Evolutionary conservation across 257 asterid species (phyloP).

Genomic region (Scutellaria minor): DNA sequence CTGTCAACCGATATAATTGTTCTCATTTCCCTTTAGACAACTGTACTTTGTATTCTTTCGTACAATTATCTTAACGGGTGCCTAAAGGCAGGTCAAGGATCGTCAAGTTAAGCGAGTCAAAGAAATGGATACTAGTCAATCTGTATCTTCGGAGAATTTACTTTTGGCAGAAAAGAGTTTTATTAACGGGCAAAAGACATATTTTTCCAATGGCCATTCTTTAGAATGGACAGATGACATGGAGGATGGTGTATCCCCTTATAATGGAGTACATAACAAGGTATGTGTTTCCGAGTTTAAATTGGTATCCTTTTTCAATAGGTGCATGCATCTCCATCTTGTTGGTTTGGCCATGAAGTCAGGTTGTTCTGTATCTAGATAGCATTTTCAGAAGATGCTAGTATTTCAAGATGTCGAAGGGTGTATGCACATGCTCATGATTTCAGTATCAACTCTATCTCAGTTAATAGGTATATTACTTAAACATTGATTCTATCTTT

Average conservation of each 20-base stretch:
- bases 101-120: slow-evolving; percentile 56
- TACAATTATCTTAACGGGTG: slow-evolving; percentile 40
- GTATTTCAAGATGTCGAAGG: slow-evolving; percentile 64
- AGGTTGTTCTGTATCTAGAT: slow-evolving; percentile 45
- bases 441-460: slow-evolving; percentile 71
- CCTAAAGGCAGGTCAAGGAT: slow-evolving; percentile 73
- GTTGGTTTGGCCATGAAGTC: slow-evolving; percentile 18
- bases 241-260: slow-evolving; percentile 38
- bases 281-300: slow-evolving; percentile 43
- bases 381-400: slow-evolving; percentile 50
- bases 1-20: neutral
- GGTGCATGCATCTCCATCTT: slow-evolving; percentile 14
- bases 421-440: slow-evolving; percentile 79
- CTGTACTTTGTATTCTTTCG: slow-evolving; percentile 13
- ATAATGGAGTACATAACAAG: slow-evolving; percentile 48
- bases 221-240: slow-evolving; percentile 55
- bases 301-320: slow-evolving; percentile 29
- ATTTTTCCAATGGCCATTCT: slow-evolving; percentile 48
- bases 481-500: slow-evolving; percentile 11
- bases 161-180: slow-evolving; percentile 71
- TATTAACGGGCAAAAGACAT: slow-evolving; percentile 46
- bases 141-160: slow-evolving; percentile 69
- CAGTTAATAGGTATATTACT: slow-evolving; percentile 64
- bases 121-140: slow-evolving; percentile 52
- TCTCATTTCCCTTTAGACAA: slow-evolving; percentile 9